Conservation (phyloP, 805 yeast genomes). For the Lachancea nothofagi region DNA sequence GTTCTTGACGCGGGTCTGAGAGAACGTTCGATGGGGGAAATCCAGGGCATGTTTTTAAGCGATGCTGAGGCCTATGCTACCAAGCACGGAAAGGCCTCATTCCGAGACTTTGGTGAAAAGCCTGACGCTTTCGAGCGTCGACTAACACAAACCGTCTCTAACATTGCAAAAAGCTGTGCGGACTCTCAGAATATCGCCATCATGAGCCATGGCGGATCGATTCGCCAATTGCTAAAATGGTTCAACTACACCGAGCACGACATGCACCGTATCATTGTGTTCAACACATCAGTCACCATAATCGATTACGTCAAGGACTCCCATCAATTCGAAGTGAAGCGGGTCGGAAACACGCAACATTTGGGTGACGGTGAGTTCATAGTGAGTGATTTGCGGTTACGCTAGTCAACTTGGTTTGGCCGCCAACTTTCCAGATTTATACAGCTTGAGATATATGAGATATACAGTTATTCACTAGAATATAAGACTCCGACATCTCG, state of each 20-base stretch:
- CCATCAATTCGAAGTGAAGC: slow-evolving; percentile 40
- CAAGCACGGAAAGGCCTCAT: slow-evolving; percentile 48
- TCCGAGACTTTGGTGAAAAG: slow-evolving; percentile 63
- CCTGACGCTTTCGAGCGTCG: slow-evolving; percentile 43
- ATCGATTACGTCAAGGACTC: slow-evolving; percentile 47
- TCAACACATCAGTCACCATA: slow-evolving; percentile 67
- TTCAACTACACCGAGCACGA: slow-evolving; percentile 40
- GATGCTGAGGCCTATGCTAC: slow-evolving; percentile 54
- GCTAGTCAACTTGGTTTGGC: slow-evolving; percentile 22
- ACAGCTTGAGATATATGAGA: too few relatives aligned
- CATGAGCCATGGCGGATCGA: slow-evolving; percentile 80
- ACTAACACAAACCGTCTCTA: slow-evolving; percentile 42
- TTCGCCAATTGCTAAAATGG: slow-evolving; percentile 53
- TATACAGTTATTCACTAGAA: too few relatives aligned
- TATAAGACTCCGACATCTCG: too few relatives aligned
- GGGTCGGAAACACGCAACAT: slow-evolving; percentile 65
- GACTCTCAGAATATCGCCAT: slow-evolving; percentile 45
- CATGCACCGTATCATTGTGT: slow-evolving; percentile 49
- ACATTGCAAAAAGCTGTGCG: slow-evolving; percentile 34
- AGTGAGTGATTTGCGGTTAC: slow-evolving; percentile 44
- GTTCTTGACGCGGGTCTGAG: slow-evolving; percentile 38
- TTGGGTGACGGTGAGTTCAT: slow-evolving; percentile 49
- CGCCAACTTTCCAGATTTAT: not conserved
- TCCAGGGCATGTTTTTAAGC: slow-evolving; percentile 64
- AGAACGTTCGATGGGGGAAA: slow-evolving; percentile 74